Conservation (phyloP, 2,329 filamentous ascomycete genomes). For the Tolypocladium sp. region DNA sequence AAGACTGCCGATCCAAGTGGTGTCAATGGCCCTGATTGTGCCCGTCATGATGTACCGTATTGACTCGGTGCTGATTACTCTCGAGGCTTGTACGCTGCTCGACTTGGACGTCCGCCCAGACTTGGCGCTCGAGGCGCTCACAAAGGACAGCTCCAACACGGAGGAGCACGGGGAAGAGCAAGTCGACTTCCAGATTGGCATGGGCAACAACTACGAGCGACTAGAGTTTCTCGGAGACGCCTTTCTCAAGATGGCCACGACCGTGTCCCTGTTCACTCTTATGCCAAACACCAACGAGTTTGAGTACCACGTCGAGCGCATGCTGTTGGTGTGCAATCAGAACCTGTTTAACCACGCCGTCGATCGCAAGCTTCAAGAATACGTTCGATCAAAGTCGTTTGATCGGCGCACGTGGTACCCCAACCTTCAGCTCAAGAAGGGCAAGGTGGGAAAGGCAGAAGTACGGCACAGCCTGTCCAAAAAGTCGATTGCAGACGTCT, state of each 20-base stretch:
- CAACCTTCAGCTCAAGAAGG: constrained; percentile 61
- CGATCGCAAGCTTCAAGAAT: constrained; percentile 57
- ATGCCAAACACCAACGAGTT: constrained; percentile 75
- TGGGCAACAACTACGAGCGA: constrained; percentile 92
- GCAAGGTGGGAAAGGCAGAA: constrained; percentile 46
- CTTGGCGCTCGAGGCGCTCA: constrained; percentile 79
- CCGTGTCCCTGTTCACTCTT: constrained; percentile 72
- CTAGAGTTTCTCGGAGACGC: constrained; percentile 90
- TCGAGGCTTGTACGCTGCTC: constrained; percentile 63
- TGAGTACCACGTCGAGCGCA: constrained; percentile 81
- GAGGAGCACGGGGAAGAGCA: constrained; percentile 61
- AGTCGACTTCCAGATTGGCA: constrained; percentile 69
- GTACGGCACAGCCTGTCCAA: constrained; percentile 63
- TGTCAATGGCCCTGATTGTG: constrained; percentile 64
- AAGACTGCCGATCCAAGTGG: constrained; percentile 59
- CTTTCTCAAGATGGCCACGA: constrained; percentile 92
- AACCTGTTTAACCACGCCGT: constrained; percentile 76
- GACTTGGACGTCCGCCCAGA: constrained; percentile 54
- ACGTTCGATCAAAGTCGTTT: constrained; percentile 75
- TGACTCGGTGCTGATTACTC: constrained; percentile 70
- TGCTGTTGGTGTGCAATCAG: constrained; percentile 84
- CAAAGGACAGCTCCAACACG: constrained; percentile 82
- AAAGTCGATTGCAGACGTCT: constrained; percentile 91
- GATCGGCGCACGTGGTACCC: constrained; percentile 86
- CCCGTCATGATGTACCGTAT: constrained; percentile 79